A percentile compares a stretch with the other conserved stretches of the same genome.
phyloP scores from a whole-genome alignment of 805 yeast species.

The Saccharomycopsis guyanensis region DNA sequence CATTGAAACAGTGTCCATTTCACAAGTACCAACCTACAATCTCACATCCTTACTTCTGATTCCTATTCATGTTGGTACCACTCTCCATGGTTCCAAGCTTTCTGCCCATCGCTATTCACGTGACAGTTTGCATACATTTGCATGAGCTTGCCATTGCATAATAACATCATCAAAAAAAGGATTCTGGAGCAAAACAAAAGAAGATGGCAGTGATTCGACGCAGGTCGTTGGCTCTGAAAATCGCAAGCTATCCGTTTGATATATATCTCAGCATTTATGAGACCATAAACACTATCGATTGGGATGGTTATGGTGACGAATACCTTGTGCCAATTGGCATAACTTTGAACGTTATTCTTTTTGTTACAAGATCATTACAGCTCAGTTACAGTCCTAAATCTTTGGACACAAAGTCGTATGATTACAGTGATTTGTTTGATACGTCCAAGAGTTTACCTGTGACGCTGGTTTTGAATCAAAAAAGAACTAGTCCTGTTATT shows the following conservation, averaged over 20 bases:
- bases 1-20: no score
- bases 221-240: neutral
- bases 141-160: no score
- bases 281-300: constrained; percentile 6
- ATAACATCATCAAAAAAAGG: no score
- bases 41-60: no score
- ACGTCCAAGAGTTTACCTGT: constrained; percentile 1
- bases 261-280: constrained; percentile 8
- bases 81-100: no score
- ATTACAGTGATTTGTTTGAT: constrained; percentile 15
- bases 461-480: neutral
- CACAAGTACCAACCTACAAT: no score
- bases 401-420: constrained; percentile 1
- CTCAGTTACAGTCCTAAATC: neutral
- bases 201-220: constrained; percentile 4
- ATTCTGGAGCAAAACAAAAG: no score
- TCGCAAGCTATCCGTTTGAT: constrained; percentile 12
- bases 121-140: no score
- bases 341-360: neutral
- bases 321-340: constrained; percentile 3
- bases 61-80: no score
- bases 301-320: constrained; percentile 9
- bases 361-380: constrained; percentile 2
- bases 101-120: no score
- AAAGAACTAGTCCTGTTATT: neutral